Conservation (phyloP, 768 basidiomycete genomes). For the Mycena rosella region DNA sequence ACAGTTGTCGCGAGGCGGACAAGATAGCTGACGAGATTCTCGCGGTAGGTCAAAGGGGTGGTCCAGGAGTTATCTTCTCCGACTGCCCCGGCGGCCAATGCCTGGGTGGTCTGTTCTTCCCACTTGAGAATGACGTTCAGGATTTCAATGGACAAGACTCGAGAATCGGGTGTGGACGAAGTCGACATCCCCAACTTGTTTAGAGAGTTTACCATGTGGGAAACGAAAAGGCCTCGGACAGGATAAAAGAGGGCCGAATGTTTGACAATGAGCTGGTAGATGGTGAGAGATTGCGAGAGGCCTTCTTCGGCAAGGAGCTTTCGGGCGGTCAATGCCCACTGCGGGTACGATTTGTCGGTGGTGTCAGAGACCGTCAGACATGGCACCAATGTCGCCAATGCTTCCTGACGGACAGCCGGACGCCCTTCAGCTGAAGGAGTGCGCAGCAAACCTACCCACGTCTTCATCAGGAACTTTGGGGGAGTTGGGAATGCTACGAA, state of each 20-base stretch:
- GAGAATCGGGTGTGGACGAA: slow-evolving; percentile 80
- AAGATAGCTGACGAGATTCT: slow-evolving; percentile 95
- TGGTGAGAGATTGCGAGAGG: slow-evolving; percentile 75
- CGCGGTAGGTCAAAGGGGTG: slow-evolving; percentile 84
- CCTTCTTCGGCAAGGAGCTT: slow-evolving; percentile 92
- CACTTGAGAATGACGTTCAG: slow-evolving; percentile 93
- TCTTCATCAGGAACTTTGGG: slow-evolving; percentile 88
- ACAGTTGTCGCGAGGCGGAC: slow-evolving; percentile 88
- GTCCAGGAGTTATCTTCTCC: slow-evolving; percentile 63
- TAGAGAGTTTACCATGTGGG: slow-evolving; percentile 92
- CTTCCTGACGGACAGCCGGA: slow-evolving; percentile 81
- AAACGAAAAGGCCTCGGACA: slow-evolving; percentile 91
- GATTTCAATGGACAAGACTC: slow-evolving; percentile 90
- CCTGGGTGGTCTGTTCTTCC: slow-evolving; percentile 78
- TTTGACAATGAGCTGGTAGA: slow-evolving; percentile 94
- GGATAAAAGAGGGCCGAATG: slow-evolving; percentile 94
- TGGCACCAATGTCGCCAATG: slow-evolving; percentile 88
- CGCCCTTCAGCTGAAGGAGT: slow-evolving; percentile 81
- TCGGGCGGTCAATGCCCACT: slow-evolving; percentile 91
- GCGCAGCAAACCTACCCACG: slow-evolving; percentile 92
- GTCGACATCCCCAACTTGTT: slow-evolving; percentile 87
- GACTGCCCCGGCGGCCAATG: slow-evolving; percentile 39
- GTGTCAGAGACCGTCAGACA: slow-evolving; percentile 76
- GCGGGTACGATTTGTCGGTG: slow-evolving; percentile 69
- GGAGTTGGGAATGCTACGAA: slow-evolving; percentile 91